These are phyloP conservation scores for Penicillium lividum DNA, from an alignment of 495 filamentous ascomycete species.

Conservation along the genomic window DNA sequence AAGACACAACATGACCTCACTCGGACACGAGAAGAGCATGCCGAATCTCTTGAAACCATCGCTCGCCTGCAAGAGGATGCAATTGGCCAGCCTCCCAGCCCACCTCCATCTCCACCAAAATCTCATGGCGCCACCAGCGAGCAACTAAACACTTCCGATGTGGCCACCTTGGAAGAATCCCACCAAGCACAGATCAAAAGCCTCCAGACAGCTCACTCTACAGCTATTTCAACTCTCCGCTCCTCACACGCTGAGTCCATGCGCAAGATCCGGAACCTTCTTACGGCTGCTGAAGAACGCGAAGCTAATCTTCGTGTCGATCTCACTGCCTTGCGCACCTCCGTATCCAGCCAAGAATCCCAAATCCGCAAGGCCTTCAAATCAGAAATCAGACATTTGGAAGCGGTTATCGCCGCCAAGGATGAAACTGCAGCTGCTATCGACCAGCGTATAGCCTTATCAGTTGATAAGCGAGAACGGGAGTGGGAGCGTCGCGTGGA, in stretches of 20 bases:
- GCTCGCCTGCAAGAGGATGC: conserved; percentile 89
- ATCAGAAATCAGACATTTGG: conserved; percentile 35
- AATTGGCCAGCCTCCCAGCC: conserved; percentile 34
- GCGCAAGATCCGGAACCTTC: conserved; percentile 40
- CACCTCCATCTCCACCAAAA: conserved; percentile 30
- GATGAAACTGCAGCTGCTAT: conserved; percentile 43
- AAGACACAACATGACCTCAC: conserved; percentile 37
- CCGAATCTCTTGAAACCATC: conserved; percentile 63
- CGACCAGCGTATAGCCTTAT: conserved; percentile 45
- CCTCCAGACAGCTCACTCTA: conserved; percentile 41
- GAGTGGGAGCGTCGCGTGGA: conserved; percentile 54
- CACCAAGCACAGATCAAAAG: conserved; percentile 43
- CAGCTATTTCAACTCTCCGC: conserved; percentile 41
- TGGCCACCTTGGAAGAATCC: conserved; percentile 32
- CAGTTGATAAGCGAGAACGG: conserved; percentile 49
- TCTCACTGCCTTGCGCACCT: conserved; percentile 31
- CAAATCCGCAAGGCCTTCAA: conserved; percentile 33
- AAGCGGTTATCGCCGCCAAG: conserved; percentile 40
- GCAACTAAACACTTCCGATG: conserved; percentile 6
- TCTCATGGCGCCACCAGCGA: conserved; percentile 15
- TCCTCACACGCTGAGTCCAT: conserved; percentile 46
- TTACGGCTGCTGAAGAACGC: conserved; percentile 44
- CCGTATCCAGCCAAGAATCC: conserved; percentile 22
- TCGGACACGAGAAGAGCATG: conserved; percentile 38
- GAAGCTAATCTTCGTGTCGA: conserved; percentile 45